Evolutionary conservation across 2,329 filamentous ascomycete genomes (phyloP), one percentile per base, ranked within the genome.

Genomic region (Pseudogymnoascus sp.): DNA sequence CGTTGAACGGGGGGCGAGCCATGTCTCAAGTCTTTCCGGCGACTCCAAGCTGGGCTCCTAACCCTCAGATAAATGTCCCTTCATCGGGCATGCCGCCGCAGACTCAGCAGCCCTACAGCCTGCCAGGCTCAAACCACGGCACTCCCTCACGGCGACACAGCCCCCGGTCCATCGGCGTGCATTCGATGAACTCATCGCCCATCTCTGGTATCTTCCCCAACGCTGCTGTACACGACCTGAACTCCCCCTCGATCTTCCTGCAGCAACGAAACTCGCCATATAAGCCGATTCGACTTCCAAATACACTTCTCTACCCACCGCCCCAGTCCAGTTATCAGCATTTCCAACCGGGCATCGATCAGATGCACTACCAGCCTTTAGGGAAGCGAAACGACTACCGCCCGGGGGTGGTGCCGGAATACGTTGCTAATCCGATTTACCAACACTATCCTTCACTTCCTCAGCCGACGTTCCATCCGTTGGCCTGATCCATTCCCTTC

Each of bases 251-350:
- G 9, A 83, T 90, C 68, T 95, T 95, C 73, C 78, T 96, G 35
- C 88, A 89, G 68, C 90, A 96, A 71, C 83, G 94, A 60, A 86
- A 89, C 64, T 97, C 92, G 60, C 94, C 94, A 2, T 97, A 97
- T 74, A 89, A 90, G 64, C 92, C 92, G 1, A 87, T 96, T 37
- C 88, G 92, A 59, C 83, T 90, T 62, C 90, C 96, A 61, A 91
- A 94, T 66, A 95, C 90, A 0, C 81, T 97, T n/a, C 79, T 96
- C 28, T 90, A 94, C 61, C 92, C 92, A 30, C 90, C 91, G 5
- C 89, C 91, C 0, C 88, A 89, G 21, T 80, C 84, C 7, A 90
- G 90, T 6, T 81, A 95, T 63, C 86, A 92, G 64, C 82, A 88
- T 66, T 87, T 90, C 69, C 79, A 87, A 65, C 76, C 89, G 68